Base-by-base conservation (phyloP, 805 yeast species). In the Lipomyces starkeyi region DNA sequence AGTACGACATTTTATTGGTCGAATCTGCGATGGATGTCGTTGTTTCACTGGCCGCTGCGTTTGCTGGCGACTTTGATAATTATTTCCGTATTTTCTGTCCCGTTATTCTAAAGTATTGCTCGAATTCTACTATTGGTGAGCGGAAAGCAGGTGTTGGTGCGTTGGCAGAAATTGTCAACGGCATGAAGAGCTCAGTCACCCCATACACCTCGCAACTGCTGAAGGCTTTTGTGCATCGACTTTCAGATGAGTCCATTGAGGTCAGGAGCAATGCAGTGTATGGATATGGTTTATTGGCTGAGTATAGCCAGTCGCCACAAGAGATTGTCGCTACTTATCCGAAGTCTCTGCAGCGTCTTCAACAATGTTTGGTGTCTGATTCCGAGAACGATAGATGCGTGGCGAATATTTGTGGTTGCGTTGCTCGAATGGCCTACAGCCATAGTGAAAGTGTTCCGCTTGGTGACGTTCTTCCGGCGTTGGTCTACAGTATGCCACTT, bases 391-490 rank as follows among this genome's bases (percentile, higher is more conserved):
- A 73, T 59, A 71, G 78, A 34, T 74, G 74, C 60, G 74, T 82
- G 25, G 97, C 98, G 68, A 95, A 95, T 79, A 97, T 97, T 3
- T 90, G 95, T 79, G 99, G 99, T 57, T 95, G 98, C 85, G 97
- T 93, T 66, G 93, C 97, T 20, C 88, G 99, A 80, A 84, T 95
- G 91, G 86, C 91, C 14, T 82, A 91, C 78, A 88, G 89, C 77
- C 85, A 90, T 78, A 87, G 86, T 74, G 81, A 80, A 52, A 85
- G 89, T 49, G 87, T 93, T 73, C 98, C 98, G 68, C 80, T 92
- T 73, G 87, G 85, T 68, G 93, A 87, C 65, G 86, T 94, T 56
- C 82, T 90, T 27, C 96, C 97, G 61, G 85, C 84, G 29, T 83
- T 95, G 75, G 81, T 93, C 70, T 81, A 84, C 61, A 94, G 90